Conservation (phyloP, 1,139 yeast genomes). For the Geotrichum fermentans region DNA sequence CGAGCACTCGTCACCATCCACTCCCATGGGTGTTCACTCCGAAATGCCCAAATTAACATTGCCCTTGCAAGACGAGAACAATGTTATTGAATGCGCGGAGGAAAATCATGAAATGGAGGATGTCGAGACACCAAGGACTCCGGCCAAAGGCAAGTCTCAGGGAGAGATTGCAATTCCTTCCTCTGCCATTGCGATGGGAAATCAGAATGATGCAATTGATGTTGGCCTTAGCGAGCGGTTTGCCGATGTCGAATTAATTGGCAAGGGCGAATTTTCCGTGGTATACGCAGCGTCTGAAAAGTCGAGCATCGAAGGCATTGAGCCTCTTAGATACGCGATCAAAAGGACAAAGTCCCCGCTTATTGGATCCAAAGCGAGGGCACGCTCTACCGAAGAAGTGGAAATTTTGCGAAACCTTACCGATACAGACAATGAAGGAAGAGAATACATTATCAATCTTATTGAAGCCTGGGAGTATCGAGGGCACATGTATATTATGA, state of each 20-base stretch:
- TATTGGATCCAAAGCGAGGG: constrained; percentile 49
- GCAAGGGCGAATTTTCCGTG: constrained; percentile 82
- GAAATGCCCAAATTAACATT: constrained; percentile 13
- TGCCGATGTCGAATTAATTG: constrained; percentile 59
- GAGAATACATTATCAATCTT: constrained; percentile 72
- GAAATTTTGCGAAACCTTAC: constrained; percentile 46
- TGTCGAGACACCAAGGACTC: constrained; percentile 28
- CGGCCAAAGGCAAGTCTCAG: constrained; percentile 30
- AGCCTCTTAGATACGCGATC: constrained; percentile 56
- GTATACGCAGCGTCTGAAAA: constrained; percentile 71
- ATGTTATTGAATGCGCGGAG: constrained; percentile 7
- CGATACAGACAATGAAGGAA: constrained; percentile 61
- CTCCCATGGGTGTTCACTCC: constrained; percentile 23
- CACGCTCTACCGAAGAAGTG: constrained; percentile 53
- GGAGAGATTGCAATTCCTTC: constrained; percentile 21
- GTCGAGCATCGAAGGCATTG: constrained; percentile 16
- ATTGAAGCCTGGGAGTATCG: constrained; percentile 82
- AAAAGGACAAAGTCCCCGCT: constrained; percentile 66
- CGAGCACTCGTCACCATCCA: constrained; percentile 26
- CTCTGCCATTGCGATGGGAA: not conserved
- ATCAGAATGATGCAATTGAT: not conserved
- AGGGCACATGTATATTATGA: constrained; percentile 80
- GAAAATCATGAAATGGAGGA: constrained; percentile 11
- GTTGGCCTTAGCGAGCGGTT: constrained; percentile 53
- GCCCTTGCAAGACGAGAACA: constrained; percentile 2